Conservation (phyloP, 805 yeast species). For the Lipomyces starkeyi region DNA sequence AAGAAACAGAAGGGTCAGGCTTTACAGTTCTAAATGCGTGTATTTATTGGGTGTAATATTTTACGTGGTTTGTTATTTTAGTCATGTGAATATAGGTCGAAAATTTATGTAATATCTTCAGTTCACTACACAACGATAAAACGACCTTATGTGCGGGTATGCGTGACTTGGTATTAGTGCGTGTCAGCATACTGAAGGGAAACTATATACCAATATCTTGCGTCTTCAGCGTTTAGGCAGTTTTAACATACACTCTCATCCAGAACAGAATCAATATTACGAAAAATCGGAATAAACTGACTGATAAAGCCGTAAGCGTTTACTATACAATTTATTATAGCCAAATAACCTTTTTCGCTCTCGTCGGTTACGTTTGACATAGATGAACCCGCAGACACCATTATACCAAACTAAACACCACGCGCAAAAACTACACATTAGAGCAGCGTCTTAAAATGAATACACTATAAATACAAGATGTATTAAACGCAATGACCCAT, state of each 20-base stretch:
- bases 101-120: not conserved
- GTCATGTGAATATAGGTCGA: conserved; percentile 9
- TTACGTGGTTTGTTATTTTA: conserved; percentile 6
- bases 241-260: not conserved
- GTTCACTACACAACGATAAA: not conserved
- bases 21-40: conserved; percentile 79
- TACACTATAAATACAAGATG: not conserved
- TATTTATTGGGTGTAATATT: conserved; percentile 7
- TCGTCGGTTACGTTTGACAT: not conserved
- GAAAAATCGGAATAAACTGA: not conserved
- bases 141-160: not conserved
- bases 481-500: not conserved
- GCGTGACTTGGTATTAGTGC: not conserved
- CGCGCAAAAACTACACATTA: not conserved
- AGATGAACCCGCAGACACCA: not conserved
- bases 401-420: not conserved
- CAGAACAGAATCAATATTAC: not conserved
- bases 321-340: not conserved
- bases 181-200: not conserved
- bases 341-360: not conserved
- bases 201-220: not conserved
- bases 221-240: not conserved
- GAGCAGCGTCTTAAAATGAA: not conserved
- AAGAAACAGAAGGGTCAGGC: conserved; percentile 99
- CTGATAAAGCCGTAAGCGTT: not conserved